Evolutionary conservation across 805 yeast species (phyloP).

Genomic region (Ogataea methanolica): DNA sequence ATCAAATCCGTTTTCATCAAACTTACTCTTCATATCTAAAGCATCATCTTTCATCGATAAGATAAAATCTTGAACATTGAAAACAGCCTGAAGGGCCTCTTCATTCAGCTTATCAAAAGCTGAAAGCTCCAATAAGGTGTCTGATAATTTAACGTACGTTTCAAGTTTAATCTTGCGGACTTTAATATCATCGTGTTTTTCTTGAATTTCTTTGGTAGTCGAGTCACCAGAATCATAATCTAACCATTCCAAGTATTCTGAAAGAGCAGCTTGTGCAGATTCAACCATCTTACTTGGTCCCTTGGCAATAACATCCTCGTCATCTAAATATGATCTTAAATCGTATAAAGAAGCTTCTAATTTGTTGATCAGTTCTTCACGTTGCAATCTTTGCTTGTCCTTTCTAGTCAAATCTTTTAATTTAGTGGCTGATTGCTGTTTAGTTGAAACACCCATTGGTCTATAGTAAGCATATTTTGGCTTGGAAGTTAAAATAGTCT

Average conservation of each 20-base stretch:
- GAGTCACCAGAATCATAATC: conserved; percentile 65
- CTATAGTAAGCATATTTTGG: conserved; percentile 37
- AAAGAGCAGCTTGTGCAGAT: conserved; percentile 33
- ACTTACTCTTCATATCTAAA: conserved; percentile 36
- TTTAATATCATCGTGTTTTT: conserved; percentile 30
- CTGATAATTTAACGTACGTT: conserved; percentile 35
- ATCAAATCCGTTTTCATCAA: conserved; percentile 42
- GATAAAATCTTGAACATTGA: conserved; percentile 40
- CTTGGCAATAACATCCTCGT: conserved; percentile 41
- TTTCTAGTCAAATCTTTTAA: conserved; percentile 47
- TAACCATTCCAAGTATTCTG: conserved; percentile 67
- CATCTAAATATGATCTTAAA: conserved; percentile 56
- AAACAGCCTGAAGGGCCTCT: conserved; percentile 37
- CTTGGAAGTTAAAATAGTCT: conserved; percentile 20
- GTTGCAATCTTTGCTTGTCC: conserved; percentile 50
- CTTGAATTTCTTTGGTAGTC: conserved; percentile 32
- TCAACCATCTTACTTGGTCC: conserved; percentile 38
- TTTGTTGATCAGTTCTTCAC: conserved; percentile 58
- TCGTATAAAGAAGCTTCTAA: conserved; percentile 73
- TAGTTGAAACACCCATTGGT: conserved; percentile 46
- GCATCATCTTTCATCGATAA: conserved; percentile 43
- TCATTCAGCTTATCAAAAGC: conserved; percentile 41
- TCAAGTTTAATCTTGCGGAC: conserved; percentile 30
- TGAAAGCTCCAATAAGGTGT: conserved; percentile 41
- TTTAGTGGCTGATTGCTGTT: conserved; percentile 40